phyloP scores from a whole-genome alignment of 2,329 filamentous ascomycete species.

The Talaromyces sp. region DNA sequence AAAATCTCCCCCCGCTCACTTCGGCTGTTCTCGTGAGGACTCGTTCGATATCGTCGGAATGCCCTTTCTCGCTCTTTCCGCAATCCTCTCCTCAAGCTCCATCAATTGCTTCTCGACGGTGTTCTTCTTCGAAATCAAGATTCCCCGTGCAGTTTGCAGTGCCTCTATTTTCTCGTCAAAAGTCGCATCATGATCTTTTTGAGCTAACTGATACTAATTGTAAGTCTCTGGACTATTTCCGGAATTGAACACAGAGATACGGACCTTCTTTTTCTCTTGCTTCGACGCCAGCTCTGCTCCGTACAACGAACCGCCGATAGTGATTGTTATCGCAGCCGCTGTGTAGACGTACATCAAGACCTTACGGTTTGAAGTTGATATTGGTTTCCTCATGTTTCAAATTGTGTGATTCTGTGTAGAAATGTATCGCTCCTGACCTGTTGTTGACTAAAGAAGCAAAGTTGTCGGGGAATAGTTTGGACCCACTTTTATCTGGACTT shows the following conservation, averaged over 20 bases:
- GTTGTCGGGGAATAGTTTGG: not conserved
- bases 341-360: conserved; percentile 54
- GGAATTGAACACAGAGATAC: not conserved
- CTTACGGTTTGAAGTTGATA: conserved; percentile 29
- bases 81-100: conserved; percentile 45
- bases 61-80: conserved; percentile 34
- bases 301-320: conserved; percentile 57
- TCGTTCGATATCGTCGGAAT: conserved; percentile 1
- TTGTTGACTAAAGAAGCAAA: not conserved
- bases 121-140: conserved; percentile 50
- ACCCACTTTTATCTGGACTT: conserved; percentile 7
- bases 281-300: conserved; percentile 58
- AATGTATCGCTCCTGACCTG: not conserved
- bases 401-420: not conserved
- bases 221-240: not conserved
- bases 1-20: not conserved
- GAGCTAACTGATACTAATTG: conserved; percentile 35
- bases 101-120: conserved; percentile 57
- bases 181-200: conserved; percentile 49
- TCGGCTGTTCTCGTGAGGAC: conserved; percentile 2
- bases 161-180: conserved; percentile 55
- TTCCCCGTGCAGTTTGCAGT: conserved; percentile 50
- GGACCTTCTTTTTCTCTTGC: conserved; percentile 52
- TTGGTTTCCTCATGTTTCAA: not conserved
- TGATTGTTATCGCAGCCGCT: conserved; percentile 54